Evolutionary conservation across 208 protist species (phyloP).

Genomic region (Herpetomonas tarakana): DNA sequence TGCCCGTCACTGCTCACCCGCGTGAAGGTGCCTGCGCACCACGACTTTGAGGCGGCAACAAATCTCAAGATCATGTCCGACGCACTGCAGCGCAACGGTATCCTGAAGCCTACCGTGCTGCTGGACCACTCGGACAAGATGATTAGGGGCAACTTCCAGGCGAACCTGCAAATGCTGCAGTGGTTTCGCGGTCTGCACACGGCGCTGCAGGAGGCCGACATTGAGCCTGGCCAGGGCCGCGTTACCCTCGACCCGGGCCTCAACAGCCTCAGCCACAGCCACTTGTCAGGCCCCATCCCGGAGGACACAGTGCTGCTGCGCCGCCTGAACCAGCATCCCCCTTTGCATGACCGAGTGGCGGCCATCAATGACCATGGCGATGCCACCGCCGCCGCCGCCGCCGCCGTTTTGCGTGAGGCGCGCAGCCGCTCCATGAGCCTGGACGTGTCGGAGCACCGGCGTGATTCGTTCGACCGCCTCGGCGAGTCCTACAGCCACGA

Average conservation of each 20-base stretch:
- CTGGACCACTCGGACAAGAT: conserved; percentile 86
- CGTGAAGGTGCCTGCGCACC: conserved; percentile 83
- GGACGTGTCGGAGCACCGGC: neutral
- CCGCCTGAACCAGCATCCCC: neutral
- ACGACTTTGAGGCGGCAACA: conserved; percentile 94
- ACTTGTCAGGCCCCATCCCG: neutral
- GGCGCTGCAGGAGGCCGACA: conserved; percentile 30
- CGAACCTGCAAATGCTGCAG: conserved; percentile 96
- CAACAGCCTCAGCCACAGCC: neutral
- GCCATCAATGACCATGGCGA: conserved; percentile 9
- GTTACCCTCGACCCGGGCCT: neutral
- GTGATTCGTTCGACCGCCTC: conserved; percentile 3
- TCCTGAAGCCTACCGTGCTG: conserved; percentile 70
- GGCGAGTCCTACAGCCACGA: no score
- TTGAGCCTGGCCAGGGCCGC: conserved; percentile 33
- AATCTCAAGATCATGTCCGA: conserved; percentile 97
- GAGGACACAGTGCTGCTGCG: neutral
- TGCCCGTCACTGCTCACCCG: conserved; percentile 82
- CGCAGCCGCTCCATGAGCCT: conserved; percentile 8
- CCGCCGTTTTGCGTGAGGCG: conserved; percentile 14
- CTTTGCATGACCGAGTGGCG: neutral
- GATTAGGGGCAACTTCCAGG: conserved; percentile 95
- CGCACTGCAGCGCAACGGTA: conserved; percentile 85
- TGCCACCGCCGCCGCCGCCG: conserved; percentile 9
- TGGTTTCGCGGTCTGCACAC: conserved; percentile 91